Percentiles rank a stretch among this genome's conserved stretches.
These are phyloP conservation scores for Calonectria pseudoturangicola DNA, from an alignment of 2,329 filamentous ascomycete species.

Conservation along the genomic window DNA sequence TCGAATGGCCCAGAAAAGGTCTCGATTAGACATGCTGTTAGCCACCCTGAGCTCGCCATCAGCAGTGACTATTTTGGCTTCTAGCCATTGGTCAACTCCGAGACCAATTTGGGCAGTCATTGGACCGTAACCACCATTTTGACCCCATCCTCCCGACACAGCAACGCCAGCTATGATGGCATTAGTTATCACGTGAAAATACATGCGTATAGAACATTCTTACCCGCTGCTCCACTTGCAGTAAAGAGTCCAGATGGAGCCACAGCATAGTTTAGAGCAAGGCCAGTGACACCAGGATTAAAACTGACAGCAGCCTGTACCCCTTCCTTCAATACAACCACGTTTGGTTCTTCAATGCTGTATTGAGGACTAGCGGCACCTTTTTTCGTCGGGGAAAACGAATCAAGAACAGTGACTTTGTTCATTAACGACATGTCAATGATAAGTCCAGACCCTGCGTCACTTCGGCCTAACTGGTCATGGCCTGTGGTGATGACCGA, in stretches of 20 bases:
- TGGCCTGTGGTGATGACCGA: slow-evolving; percentile 7
- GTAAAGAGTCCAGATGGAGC: slow-evolving; percentile 1
- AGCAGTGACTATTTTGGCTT: slow-evolving; percentile 8
- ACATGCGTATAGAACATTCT: background rate
- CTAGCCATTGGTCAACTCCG: slow-evolving; percentile 9
- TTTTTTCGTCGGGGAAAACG: background rate
- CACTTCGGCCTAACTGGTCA: slow-evolving; percentile 10
- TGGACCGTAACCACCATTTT: slow-evolving; percentile 15
- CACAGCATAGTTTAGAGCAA: slow-evolving; percentile 19
- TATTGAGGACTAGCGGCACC: background rate
- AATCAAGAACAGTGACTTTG: slow-evolving; percentile 5
- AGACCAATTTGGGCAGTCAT: slow-evolving; percentile 1
- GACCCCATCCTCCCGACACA: slow-evolving; percentile 5
- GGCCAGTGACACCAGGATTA: slow-evolving; percentile 1
- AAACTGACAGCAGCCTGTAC: slow-evolving; percentile 12
- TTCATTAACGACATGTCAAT: slow-evolving; percentile 18
- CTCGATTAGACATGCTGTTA: background rate
- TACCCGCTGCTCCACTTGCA: slow-evolving; percentile 7
- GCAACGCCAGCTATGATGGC: background rate
- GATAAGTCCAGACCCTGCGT: slow-evolving; percentile 10
- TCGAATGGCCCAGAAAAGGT: slow-evolving; percentile 13
- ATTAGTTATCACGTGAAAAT: background rate
- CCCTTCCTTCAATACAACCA: background rate
- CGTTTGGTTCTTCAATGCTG: background rate
- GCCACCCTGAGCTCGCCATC: slow-evolving; percentile 8